These are phyloP conservation scores for Tetrahymena malaccensis DNA, from an alignment of 73 alveolate genomes.

Conservation along the genomic window DNA sequence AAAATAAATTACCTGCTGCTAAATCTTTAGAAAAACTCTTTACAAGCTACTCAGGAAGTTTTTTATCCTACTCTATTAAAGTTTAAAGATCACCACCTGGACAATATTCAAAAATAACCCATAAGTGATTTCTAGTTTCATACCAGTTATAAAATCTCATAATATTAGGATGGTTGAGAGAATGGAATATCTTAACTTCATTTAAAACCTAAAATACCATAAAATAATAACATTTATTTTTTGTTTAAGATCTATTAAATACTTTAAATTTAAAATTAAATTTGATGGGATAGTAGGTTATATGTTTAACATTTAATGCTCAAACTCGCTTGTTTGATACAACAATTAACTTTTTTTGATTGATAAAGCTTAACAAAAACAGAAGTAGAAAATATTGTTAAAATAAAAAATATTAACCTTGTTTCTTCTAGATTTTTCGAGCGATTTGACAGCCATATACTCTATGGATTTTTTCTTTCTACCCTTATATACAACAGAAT, in stretches of 20 bases:
- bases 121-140: conserved; percentile 89
- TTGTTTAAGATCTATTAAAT: background rate
- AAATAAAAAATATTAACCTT: conserved; percentile 37
- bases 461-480: conserved; percentile 88
- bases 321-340: conserved; percentile 23
- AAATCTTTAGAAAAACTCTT: conserved; percentile 46
- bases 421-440: conserved; percentile 77
- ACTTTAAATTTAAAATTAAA: too few species aligned
- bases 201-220: background rate
- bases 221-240: background rate
- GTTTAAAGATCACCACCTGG: conserved; percentile 85
- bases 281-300: background rate
- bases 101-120: conserved; percentile 92
- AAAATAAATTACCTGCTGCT: conserved; percentile 4
- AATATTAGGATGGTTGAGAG: conserved; percentile 61
- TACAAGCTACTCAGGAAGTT: conserved; percentile 59
- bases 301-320: background rate
- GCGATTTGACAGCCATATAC: conserved; percentile 88
- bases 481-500: conserved; percentile 93
- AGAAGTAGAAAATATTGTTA: conserved; percentile 24
- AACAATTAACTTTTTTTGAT: conserved; percentile 22
- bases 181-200: conserved; percentile 53
- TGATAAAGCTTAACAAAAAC: background rate
- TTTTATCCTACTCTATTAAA: conserved; percentile 70
- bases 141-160: conserved; percentile 76